Conservation (phyloP, 1,284 basidiomycete species). For the Pascua sp. region DNA sequence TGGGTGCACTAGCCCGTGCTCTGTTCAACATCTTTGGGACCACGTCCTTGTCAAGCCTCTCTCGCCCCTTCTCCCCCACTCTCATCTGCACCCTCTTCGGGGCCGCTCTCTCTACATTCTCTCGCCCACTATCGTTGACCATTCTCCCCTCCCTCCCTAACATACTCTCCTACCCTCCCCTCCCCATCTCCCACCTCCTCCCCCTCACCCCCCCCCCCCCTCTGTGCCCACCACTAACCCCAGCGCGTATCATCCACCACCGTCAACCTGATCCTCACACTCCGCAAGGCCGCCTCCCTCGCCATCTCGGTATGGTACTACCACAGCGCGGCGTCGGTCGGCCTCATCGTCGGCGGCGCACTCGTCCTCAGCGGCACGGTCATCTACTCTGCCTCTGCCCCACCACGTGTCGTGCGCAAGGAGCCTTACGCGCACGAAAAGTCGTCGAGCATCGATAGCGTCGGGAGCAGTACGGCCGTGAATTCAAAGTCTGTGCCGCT, state of each 20-base stretch:
- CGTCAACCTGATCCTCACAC: conserved; percentile 81
- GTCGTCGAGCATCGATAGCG: background rate
- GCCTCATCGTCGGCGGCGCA: conserved; percentile 39
- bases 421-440: background rate
- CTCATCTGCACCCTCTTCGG: too few species aligned
- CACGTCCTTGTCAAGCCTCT: too few species aligned
- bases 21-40: too few species aligned
- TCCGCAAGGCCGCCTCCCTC: conserved; percentile 83
- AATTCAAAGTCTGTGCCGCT: too few species aligned
- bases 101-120: too few species aligned
- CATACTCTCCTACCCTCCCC: background rate
- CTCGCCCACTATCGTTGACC: too few species aligned
- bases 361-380: conserved; percentile 42
- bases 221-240: background rate
- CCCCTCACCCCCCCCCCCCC: too few species aligned
- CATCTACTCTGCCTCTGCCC: conserved; percentile 26
- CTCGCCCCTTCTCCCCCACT: too few species aligned
- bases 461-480: too few species aligned
- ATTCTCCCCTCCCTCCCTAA: background rate
- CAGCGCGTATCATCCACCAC: conserved; percentile 67
- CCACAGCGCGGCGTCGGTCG: conserved; percentile 35
- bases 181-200: too few species aligned
- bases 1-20: conserved; percentile 46
- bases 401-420: conserved; percentile 1
- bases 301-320: conserved; percentile 56